Evolutionary conservation across 768 basidiomycete species (phyloP).

Genomic region (Termitomyces sp.): DNA sequence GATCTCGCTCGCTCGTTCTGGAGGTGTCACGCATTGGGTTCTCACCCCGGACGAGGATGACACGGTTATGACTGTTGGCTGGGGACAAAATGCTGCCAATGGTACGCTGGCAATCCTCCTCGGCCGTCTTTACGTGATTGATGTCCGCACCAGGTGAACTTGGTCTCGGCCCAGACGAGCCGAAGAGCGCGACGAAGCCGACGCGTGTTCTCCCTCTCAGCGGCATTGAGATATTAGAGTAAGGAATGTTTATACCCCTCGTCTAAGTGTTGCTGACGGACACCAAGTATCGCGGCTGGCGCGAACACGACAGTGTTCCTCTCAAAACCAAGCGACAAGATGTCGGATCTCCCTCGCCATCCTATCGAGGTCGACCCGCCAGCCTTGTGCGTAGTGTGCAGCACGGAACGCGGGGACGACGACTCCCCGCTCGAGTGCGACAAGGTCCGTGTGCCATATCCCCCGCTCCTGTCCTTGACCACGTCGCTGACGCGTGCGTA

Average conservation of each 20-base stretch:
- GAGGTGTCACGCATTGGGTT: constrained; percentile 88
- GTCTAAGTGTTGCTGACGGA: neutral
- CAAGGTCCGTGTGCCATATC: constrained; percentile 45
- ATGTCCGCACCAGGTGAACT: constrained; percentile 54
- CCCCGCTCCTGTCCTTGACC: neutral
- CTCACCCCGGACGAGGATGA: constrained; percentile 71
- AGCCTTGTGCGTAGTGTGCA: constrained; percentile 66
- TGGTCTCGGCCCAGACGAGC: constrained; percentile 71
- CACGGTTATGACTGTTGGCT: constrained; percentile 76
- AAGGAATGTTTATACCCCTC: constrained; percentile 15
- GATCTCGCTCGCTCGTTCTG: constrained; percentile 58
- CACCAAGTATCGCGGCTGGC: constrained; percentile 66
- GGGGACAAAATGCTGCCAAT: constrained; percentile 84
- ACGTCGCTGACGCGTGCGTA: neutral
- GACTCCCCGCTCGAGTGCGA: constrained; percentile 83
- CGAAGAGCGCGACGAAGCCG: constrained; percentile 85
- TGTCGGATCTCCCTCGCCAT: constrained; percentile 75
- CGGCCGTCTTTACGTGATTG: neutral
- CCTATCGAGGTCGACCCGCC: constrained; percentile 69
- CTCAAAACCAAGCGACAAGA: constrained; percentile 65
- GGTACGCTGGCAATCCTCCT: constrained; percentile 31
- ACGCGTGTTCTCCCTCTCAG: constrained; percentile 60
- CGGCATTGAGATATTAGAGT: constrained; percentile 82
- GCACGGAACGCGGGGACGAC: constrained; percentile 63
- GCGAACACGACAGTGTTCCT: constrained; percentile 86